phyloP scores from a whole-genome alignment of 1,139 yeast genomes.

The Meyerozyma carpophila region DNA sequence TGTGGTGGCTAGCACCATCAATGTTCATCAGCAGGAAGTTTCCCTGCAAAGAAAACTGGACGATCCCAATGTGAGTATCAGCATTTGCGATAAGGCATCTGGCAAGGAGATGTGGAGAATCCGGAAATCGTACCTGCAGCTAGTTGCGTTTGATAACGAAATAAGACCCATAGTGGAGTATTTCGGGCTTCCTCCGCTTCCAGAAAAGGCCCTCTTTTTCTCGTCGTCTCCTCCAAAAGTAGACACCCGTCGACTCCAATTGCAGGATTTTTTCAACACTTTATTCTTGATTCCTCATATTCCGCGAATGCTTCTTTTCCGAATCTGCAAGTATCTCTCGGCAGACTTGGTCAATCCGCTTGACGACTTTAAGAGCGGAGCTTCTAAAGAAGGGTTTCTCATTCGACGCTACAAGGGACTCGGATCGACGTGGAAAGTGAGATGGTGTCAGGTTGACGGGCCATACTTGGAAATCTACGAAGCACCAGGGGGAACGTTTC shows the following conservation, averaged over 20 bases:
- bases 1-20: constrained; percentile 53
- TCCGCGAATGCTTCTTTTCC: constrained; percentile 49
- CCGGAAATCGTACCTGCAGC: constrained; percentile 53
- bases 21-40: constrained; percentile 26
- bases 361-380: constrained; percentile 52
- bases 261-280: constrained; percentile 59
- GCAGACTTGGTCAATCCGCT: constrained; percentile 63
- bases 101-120: constrained; percentile 70
- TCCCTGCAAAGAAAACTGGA: constrained; percentile 29
- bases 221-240: constrained; percentile 62
- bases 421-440: constrained; percentile 64
- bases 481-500: constrained; percentile 48
- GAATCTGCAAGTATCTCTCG: constrained; percentile 63
- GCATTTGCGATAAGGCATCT: constrained; percentile 53
- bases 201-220: constrained; percentile 50
- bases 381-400: constrained; percentile 63
- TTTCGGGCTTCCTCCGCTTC: constrained; percentile 59
- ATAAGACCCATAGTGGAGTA: constrained; percentile 51
- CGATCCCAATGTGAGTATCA: constrained; percentile 57
- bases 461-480: constrained; percentile 59
- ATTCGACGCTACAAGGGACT: constrained; percentile 55
- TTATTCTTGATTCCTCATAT: constrained; percentile 56
- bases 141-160: constrained; percentile 51
- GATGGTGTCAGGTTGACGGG: constrained; percentile 72
- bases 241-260: constrained; percentile 49